Percentiles rank a stretch among this genome's conserved stretches.
Conservation (phyloP, 2,329 filamentous ascomycete species). For the Tolypocladium ophioglossoides region DNA sequence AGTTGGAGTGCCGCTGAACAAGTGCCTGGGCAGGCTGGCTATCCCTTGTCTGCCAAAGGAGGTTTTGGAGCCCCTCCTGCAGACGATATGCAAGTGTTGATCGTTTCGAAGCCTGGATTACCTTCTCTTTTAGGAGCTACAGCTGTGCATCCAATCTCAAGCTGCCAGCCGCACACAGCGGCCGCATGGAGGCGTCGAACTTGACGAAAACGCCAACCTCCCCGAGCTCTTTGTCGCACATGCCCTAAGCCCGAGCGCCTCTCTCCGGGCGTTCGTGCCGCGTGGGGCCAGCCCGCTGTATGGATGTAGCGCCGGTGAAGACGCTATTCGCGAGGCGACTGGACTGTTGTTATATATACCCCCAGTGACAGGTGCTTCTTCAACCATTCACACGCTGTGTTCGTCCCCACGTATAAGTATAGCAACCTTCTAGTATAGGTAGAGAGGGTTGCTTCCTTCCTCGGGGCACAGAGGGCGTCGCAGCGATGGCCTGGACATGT, state of each 20-base stretch:
- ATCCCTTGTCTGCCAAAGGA: not conserved
- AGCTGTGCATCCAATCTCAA: not conserved
- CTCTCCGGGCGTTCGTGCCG: not conserved
- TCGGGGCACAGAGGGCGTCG: not conserved
- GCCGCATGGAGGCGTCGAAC: not conserved
- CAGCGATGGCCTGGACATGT: not conserved
- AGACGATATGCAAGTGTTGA: not conserved
- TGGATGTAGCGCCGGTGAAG: not conserved
- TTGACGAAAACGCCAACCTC: not conserved
- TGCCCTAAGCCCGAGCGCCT: not conserved
- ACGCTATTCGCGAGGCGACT: not conserved
- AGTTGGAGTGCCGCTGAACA: not conserved
- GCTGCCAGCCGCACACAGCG: not conserved
- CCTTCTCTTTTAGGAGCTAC: not conserved
- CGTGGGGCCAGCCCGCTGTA: not conserved
- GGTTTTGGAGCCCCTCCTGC: not conserved
- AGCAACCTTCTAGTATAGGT: not conserved
- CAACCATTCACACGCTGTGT: not conserved
- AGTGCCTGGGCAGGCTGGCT: not conserved
- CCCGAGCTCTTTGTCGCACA: not conserved
- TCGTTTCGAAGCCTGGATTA: not conserved
- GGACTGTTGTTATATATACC: not conserved
- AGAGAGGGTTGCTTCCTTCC: not conserved
- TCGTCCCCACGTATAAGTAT: not conserved
- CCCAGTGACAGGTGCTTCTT: not conserved